phyloP scores from a whole-genome alignment of 2,329 filamentous ascomycete species.

The Pseudopyricularia javanii region DNA sequence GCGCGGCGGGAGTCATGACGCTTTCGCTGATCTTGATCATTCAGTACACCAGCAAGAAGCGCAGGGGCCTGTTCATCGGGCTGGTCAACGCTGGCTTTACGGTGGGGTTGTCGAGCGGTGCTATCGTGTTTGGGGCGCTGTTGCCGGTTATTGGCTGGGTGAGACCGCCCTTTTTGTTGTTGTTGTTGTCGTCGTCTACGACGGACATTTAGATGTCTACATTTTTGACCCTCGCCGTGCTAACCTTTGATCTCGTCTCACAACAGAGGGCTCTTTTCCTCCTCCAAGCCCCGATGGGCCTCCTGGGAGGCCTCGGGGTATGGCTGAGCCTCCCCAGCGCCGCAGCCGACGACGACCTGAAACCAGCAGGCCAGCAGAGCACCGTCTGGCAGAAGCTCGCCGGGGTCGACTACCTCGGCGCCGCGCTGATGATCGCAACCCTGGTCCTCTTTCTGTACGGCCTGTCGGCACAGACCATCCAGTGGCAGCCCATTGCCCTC shows the following conservation, averaged over 20 bases:
- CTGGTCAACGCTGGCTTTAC: slow-evolving; percentile 52
- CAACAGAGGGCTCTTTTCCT: slow-evolving; percentile 58
- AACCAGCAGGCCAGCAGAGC: neutral
- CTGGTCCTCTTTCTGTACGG: slow-evolving; percentile 62
- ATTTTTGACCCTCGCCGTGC: slow-evolving; percentile 2
- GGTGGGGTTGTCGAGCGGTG: slow-evolving; percentile 16
- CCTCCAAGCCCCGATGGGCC: slow-evolving; percentile 52
- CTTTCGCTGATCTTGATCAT: slow-evolving; percentile 64
- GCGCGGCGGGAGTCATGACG: slow-evolving; percentile 60
- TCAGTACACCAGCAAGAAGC: slow-evolving; percentile 55
- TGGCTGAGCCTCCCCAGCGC: slow-evolving; percentile 51
- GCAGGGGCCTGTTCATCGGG: slow-evolving; percentile 62
- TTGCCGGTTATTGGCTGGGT: slow-evolving; percentile 53
- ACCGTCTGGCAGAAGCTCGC: slow-evolving; percentile 42
- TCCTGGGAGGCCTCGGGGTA: slow-evolving; percentile 49
- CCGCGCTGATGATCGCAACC: slow-evolving; percentile 46
- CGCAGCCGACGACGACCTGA: slow-evolving; percentile 19
- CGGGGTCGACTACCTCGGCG: slow-evolving; percentile 64
- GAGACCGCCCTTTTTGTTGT: slow-evolving; percentile 14
- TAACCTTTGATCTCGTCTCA: neutral
- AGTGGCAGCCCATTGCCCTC: slow-evolving; percentile 44
- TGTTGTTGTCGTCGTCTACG: neutral
- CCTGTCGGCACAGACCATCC: slow-evolving; percentile 48
- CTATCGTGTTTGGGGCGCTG: slow-evolving; percentile 18
- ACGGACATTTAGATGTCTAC: neutral